Evolutionary conservation across 768 basidiomycete species (phyloP).

Genomic region (Pulveroboletus sp.): DNA sequence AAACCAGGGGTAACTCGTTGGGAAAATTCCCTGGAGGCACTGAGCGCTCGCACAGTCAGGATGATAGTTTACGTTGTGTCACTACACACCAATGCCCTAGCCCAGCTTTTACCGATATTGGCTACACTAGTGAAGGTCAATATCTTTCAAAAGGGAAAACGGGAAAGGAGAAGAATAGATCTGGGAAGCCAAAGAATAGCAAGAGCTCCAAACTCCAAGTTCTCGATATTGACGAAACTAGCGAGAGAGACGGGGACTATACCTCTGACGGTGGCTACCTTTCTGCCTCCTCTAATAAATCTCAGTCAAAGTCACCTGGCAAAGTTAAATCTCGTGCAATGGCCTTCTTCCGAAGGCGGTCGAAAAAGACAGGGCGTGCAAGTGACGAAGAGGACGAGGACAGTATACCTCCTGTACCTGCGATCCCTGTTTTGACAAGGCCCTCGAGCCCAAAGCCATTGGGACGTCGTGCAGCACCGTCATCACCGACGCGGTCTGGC

Average conservation of each 20-base stretch:
- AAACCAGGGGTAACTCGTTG: neutral
- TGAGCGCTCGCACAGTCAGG: constrained; percentile 21
- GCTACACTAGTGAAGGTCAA: constrained; percentile 30
- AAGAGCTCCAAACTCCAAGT: constrained; percentile 18
- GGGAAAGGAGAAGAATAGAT: constrained; percentile 18
- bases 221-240: constrained; percentile 12
- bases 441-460: constrained; percentile 29
- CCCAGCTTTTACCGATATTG: constrained; percentile 17
- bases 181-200: constrained; percentile 12
- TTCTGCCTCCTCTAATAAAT: constrained; percentile 32
- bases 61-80: constrained; percentile 13
- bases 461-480: constrained; percentile 20
- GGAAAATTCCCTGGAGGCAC: constrained; percentile 7
- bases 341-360: constrained; percentile 31
- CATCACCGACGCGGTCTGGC: constrained; percentile 27
- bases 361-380: constrained; percentile 20
- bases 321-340: constrained; percentile 30
- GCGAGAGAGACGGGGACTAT: constrained; percentile 22
- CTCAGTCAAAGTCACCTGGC: constrained; percentile 25
- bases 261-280: constrained; percentile 30
- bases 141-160: constrained; percentile 25
- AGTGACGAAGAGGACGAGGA: constrained; percentile 32
- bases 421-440: constrained; percentile 22
- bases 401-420: constrained; percentile 29
- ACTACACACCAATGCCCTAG: constrained; percentile 12